Percentiles rank a stretch among this genome's conserved stretches.
Evolutionary conservation across 495 filamentous ascomycete species (phyloP).

Genomic region (Acidomyces sp.): DNA sequence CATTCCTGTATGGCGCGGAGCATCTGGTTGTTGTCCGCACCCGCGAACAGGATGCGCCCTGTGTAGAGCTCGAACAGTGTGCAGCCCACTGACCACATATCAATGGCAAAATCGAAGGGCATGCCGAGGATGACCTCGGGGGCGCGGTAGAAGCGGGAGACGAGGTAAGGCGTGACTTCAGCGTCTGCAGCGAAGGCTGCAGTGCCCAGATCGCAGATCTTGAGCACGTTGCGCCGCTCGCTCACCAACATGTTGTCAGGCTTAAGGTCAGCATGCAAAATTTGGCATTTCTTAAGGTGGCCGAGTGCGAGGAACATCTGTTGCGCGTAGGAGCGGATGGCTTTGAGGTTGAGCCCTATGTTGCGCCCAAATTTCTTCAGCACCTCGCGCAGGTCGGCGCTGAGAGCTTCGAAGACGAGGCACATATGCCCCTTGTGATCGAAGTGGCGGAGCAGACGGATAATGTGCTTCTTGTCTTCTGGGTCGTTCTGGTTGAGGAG

Average conservation of each 20-base stretch:
- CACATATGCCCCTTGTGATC: slow-evolving; percentile 93
- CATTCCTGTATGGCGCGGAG: slow-evolving; percentile 90
- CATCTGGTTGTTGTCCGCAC: slow-evolving; percentile 96
- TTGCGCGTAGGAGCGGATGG: slow-evolving; percentile 75
- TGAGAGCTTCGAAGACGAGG: slow-evolving; percentile 91
- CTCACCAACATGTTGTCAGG: slow-evolving; percentile 87
- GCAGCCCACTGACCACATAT: slow-evolving; percentile 95
- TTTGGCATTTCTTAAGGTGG: slow-evolving; percentile 77
- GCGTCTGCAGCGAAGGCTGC: slow-evolving; percentile 81
- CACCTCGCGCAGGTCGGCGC: slow-evolving; percentile 87
- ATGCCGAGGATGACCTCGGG: slow-evolving; percentile 96
- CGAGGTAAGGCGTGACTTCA: slow-evolving; percentile 83
- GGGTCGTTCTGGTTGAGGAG: slow-evolving; percentile 72
- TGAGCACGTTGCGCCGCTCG: slow-evolving; percentile 69
- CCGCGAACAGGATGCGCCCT: slow-evolving; percentile 91
- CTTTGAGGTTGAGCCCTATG: slow-evolving; percentile 74
- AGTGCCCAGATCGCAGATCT: slow-evolving; percentile 91
- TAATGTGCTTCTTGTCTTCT: slow-evolving; percentile 82
- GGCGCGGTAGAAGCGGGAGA: slow-evolving; percentile 92
- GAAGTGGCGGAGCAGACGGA: slow-evolving; percentile 73
- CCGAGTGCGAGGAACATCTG: slow-evolving; percentile 86
- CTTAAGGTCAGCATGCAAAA: slow-evolving; percentile 91
- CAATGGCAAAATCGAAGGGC: slow-evolving; percentile 83
- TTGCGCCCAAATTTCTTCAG: slow-evolving; percentile 93
- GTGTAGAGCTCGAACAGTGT: slow-evolving; percentile 95